These are phyloP conservation scores for Penicillium psychrosexuale DNA, from an alignment of 2,329 filamentous ascomycete species.

Conservation along the genomic window DNA sequence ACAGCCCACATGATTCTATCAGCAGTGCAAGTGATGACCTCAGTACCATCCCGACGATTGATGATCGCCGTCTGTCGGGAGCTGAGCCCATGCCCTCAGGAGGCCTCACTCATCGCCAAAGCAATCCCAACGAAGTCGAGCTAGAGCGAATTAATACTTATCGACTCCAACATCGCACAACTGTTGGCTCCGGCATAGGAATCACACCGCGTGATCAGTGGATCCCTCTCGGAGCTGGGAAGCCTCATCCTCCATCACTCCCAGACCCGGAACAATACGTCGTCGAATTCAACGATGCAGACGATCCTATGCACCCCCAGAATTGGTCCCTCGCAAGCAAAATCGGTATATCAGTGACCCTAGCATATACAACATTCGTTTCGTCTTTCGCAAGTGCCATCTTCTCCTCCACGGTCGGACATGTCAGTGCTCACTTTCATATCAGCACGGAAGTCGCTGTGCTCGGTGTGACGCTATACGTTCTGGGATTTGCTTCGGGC, in stretches of 20 bases:
- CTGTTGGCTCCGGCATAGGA: slow-evolving; percentile 23
- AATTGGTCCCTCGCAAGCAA: slow-evolving; percentile 51
- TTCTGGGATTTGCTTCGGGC: slow-evolving; percentile 57
- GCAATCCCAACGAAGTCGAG: slow-evolving; percentile 22
- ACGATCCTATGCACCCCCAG: slow-evolving; percentile 52
- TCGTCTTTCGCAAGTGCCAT: slow-evolving; percentile 58
- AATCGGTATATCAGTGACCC: slow-evolving; percentile 21
- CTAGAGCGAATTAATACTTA: slow-evolving; percentile 30
- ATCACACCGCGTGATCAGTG: slow-evolving; percentile 24
- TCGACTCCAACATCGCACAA: slow-evolving; percentile 27
- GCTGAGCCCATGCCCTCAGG: neutral
- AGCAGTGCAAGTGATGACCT: slow-evolving; percentile 7
- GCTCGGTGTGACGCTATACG: slow-evolving; percentile 49
- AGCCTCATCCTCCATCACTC: slow-evolving; percentile 39
- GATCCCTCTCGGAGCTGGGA: slow-evolving; percentile 27
- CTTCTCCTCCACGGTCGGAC: slow-evolving; percentile 62
- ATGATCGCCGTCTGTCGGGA: slow-evolving; percentile 1
- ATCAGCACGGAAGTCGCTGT: slow-evolving; percentile 45
- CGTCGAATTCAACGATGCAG: slow-evolving; percentile 52
- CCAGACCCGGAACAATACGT: slow-evolving; percentile 54
- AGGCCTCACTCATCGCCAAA: slow-evolving; percentile 20
- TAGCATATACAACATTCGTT: slow-evolving; percentile 49
- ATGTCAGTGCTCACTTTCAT: slow-evolving; percentile 51
- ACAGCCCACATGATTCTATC: neutral
- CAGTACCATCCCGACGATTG: neutral